Evolutionary conservation across 371 early-diverging fungal species (phyloP).

Genomic region (Massospora cicadina): DNA sequence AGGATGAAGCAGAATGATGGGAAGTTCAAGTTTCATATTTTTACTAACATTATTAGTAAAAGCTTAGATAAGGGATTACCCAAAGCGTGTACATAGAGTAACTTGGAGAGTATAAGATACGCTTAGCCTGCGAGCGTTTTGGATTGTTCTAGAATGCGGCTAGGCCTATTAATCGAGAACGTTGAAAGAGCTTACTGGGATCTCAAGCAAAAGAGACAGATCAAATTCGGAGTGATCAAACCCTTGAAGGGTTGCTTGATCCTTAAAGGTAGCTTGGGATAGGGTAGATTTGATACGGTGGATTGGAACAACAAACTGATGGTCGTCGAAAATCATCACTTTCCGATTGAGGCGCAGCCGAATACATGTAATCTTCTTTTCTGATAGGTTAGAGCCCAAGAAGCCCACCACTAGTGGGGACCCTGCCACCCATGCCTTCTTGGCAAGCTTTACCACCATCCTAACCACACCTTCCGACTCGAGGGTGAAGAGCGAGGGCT

Average conservation of each 20-base stretch:
- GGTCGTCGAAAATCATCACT: background rate
- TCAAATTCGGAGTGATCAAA: background rate
- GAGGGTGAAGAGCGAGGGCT: background rate
- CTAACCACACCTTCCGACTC: background rate
- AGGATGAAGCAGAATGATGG: background rate
- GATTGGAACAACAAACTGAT: background rate
- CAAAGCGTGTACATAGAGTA: background rate
- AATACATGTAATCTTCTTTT: background rate
- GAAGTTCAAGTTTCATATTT: background rate
- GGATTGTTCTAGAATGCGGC: background rate
- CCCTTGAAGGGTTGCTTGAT: background rate
- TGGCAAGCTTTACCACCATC: background rate
- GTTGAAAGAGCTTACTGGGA: background rate
- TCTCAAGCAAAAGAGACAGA: background rate
- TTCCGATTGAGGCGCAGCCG: background rate
- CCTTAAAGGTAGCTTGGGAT: background rate
- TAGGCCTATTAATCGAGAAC: background rate
- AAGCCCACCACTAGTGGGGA: background rate
- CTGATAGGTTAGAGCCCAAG: background rate
- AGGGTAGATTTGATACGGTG: background rate
- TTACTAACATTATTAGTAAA: background rate
- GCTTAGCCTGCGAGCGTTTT: background rate
- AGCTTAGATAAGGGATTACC: background rate
- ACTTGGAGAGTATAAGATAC: background rate
- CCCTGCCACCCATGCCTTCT: background rate